A percentile compares a stretch with the other conserved stretches of the same genome.
Conservation (phyloP, 805 yeast species). For the Suhomyces sp. region DNA sequence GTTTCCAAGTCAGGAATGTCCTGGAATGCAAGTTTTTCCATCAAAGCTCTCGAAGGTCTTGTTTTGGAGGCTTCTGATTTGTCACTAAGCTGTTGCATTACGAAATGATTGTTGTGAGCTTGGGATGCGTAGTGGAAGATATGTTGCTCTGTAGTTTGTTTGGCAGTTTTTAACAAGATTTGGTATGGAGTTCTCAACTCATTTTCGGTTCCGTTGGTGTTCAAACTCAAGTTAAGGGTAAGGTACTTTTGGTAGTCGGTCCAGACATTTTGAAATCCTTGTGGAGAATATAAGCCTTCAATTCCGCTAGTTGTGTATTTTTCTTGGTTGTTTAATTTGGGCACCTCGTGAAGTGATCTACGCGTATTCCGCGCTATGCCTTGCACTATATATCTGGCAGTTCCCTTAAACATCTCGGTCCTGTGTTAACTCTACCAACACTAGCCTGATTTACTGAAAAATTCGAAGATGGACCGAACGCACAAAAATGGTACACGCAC, state of each 20-base stretch:
- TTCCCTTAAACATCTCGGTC: conserved; percentile 4
- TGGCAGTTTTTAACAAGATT: conserved; percentile 62
- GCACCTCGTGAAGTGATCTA: conserved; percentile 60
- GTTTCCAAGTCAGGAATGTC: conserved; percentile 43
- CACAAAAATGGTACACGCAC: conserved; percentile 5
- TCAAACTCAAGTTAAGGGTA: conserved; percentile 56
- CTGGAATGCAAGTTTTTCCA: conserved; percentile 35
- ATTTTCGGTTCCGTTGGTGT: conserved; percentile 74
- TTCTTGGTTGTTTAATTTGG: conserved; percentile 46
- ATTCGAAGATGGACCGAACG: conserved; percentile 2
- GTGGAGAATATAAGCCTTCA: conserved; percentile 58
- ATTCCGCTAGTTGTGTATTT: conserved; percentile 48
- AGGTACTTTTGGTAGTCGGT: conserved; percentile 67
- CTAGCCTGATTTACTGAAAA: conserved; percentile 6
- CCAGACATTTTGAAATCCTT: conserved; percentile 78
- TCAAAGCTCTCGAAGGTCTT: conserved; percentile 35
- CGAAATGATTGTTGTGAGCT: conserved; percentile 88
- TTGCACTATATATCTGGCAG: conserved; percentile 1
- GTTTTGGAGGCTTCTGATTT: conserved; percentile 30
- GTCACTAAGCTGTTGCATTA: conserved; percentile 59
- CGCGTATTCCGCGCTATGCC: conserved; percentile 5
- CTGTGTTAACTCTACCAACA: neutral
- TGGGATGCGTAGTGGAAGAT: conserved; percentile 88
- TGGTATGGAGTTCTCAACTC: conserved; percentile 77
- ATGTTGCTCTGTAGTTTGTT: conserved; percentile 60